These are phyloP conservation scores for Hypoxylon sp. DNA, from an alignment of 2,329 filamentous ascomycete species.

Conservation along the genomic window DNA sequence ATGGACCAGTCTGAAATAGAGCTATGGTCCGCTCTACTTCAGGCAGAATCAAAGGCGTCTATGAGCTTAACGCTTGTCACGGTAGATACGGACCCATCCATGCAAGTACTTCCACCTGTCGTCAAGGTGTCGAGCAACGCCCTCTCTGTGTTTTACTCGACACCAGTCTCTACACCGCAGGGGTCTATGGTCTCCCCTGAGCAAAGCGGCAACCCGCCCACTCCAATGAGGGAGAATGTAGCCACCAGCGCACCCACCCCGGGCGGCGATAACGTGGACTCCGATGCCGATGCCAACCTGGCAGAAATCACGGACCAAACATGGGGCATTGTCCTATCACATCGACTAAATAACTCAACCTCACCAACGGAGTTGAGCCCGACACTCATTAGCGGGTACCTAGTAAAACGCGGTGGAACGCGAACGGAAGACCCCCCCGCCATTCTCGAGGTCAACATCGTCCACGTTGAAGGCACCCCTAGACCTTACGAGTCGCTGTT, in stretches of 20 bases:
- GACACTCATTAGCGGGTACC: conserved; percentile 72
- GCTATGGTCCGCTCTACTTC: conserved; percentile 66
- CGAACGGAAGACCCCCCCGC: conserved; percentile 68
- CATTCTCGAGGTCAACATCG: conserved; percentile 72
- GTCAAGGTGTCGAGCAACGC: conserved; percentile 61
- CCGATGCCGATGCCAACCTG: conserved; percentile 75
- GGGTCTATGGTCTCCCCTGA: conserved; percentile 70
- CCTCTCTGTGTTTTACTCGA: conserved; percentile 64
- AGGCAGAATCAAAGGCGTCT: conserved; percentile 62
- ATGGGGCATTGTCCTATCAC: conserved; percentile 78
- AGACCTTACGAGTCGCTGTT: conserved; percentile 72
- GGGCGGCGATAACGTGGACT: conserved; percentile 58
- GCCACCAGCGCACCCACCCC: conserved; percentile 59
- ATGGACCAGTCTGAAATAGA: conserved; percentile 76
- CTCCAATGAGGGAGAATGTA: conserved; percentile 57
- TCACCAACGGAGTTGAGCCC: conserved; percentile 67
- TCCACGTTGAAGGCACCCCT: conserved; percentile 66
- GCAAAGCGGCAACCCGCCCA: conserved; percentile 63
- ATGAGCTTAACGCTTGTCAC: conserved; percentile 70
- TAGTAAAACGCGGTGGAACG: conserved; percentile 71
- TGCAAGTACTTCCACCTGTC: conserved; percentile 70
- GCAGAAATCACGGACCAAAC: conserved; percentile 79
- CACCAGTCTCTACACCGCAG: conserved; percentile 76
- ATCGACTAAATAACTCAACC: conserved; percentile 71
- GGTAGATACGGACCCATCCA: conserved; percentile 72